Conservation (phyloP, 192 early-diverging fungal species). For the Phycomyces nitens region DNA sequence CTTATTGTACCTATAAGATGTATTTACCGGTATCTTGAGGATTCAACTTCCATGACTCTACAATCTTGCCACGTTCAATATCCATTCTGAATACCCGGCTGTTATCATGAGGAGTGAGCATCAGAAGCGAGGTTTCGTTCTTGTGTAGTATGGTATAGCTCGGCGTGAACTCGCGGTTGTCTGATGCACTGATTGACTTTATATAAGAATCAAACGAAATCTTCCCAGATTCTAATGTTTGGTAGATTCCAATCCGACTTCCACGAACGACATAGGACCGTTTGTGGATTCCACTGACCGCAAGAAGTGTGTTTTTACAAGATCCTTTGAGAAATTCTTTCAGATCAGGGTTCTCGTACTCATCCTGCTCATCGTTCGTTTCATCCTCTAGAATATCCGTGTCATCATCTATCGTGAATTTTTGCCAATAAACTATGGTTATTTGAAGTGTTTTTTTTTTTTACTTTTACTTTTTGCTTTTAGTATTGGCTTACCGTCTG, state of each 20-base stretch:
- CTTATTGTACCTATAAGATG: constrained; percentile 6
- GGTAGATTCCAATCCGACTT: constrained; percentile 85
- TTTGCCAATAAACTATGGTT: too few species aligned
- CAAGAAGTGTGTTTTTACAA: constrained; percentile 72
- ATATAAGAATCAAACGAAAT: constrained; percentile 82
- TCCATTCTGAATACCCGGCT: constrained; percentile 88
- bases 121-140: constrained; percentile 75
- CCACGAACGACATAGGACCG: constrained; percentile 91
- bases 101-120: constrained; percentile 67
- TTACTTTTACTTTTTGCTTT: background rate
- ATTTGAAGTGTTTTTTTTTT: too few species aligned
- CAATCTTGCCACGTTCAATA: constrained; percentile 85
- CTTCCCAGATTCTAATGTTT: constrained; percentile 67
- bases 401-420: too few species aligned
- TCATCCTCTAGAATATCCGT: constrained; percentile 26
- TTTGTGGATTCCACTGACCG: constrained; percentile 80
- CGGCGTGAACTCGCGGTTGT: constrained; percentile 61
- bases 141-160: constrained; percentile 81
- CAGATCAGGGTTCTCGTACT: constrained; percentile 38
- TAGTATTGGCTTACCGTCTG: constrained; percentile 43
- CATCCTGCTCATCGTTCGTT: constrained; percentile 34
- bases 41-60: constrained; percentile 90
- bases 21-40: constrained; percentile 55
- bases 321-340: constrained; percentile 27
- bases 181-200: constrained; percentile 59